Conservation (phyloP, 1,139 yeast species). For the Blastobotrys indianensis region DNA sequence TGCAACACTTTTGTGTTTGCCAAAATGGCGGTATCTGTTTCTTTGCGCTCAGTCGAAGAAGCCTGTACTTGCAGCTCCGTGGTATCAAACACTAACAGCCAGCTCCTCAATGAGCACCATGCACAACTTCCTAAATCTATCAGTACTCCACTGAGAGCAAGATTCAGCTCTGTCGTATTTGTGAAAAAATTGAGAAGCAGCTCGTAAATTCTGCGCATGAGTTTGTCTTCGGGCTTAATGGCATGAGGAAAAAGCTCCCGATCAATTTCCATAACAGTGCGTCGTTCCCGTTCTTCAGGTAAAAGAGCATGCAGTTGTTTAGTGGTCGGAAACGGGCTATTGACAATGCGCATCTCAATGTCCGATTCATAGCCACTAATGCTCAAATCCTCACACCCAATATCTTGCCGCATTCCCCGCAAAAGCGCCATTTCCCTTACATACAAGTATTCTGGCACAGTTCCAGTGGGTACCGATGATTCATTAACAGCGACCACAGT, state of each 20-base stretch:
- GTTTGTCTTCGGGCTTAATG: conserved; percentile 17
- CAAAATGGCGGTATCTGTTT: background rate
- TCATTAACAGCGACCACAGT: conserved; percentile 2
- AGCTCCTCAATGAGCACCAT: conserved; percentile 22
- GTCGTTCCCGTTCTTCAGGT: conserved; percentile 14
- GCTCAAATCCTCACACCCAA: conserved; percentile 13
- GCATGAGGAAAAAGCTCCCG: conserved; percentile 14
- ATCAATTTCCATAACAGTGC: conserved; percentile 1
- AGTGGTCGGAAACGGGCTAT: conserved; percentile 18
- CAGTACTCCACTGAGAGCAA: conserved; percentile 24
- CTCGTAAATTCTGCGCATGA: conserved; percentile 16
- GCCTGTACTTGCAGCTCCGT: background rate
- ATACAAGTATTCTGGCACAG: conserved; percentile 2
- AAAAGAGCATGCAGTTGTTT: conserved; percentile 6
- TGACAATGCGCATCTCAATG: conserved; percentile 17
- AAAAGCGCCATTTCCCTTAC: conserved; percentile 11
- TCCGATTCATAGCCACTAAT: conserved; percentile 17
- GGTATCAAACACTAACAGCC: conserved; percentile 18
- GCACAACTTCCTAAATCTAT: conserved; percentile 23
- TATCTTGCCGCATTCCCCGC: conserved; percentile 12
- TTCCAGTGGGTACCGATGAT: background rate
- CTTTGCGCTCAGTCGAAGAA: background rate
- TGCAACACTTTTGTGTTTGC: conserved; percentile 12
- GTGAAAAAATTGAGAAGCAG: conserved; percentile 21
- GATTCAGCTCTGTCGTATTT: conserved; percentile 25